Evolutionary conservation across 202 grass and related monocot genomes (phyloP).

Genomic region (Miscanthus sacchariflorus): DNA sequence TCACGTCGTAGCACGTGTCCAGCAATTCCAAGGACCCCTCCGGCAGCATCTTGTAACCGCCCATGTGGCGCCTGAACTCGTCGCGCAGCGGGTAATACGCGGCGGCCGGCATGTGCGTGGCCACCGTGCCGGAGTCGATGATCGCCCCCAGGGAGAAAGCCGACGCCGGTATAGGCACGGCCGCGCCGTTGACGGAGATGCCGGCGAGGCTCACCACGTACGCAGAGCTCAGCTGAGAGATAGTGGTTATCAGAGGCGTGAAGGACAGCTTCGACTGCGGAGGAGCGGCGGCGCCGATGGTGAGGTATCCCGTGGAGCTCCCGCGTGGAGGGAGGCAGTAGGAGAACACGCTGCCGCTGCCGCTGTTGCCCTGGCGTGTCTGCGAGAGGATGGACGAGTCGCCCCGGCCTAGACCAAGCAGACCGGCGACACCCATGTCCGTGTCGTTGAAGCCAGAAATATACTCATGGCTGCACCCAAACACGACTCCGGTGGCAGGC

Average conservation of each 20-base stretch:
- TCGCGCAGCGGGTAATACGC: slow-evolving; percentile 28
- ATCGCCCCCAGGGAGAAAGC: neutral
- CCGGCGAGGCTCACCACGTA: slow-evolving; percentile 33
- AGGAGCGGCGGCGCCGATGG: neutral
- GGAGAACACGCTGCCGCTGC: slow-evolving; percentile 1
- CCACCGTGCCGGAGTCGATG: slow-evolving; percentile 49
- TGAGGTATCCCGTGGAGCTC: slow-evolving; percentile 39
- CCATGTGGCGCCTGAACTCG: slow-evolving; percentile 29
- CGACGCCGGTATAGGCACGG: neutral
- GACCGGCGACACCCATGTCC: neutral
- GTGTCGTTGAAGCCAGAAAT: neutral
- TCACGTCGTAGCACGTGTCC: slow-evolving; percentile 68
- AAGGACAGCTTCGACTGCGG: neutral
- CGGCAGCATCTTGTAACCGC: slow-evolving; percentile 8
- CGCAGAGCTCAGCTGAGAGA: neutral
- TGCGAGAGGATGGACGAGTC: slow-evolving; percentile 37
- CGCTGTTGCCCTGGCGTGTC: neutral
- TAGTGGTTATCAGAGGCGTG: neutral
- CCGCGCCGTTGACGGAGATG: slow-evolving; percentile 16
- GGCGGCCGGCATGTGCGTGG: neutral
- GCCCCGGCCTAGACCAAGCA: slow-evolving; percentile 44
- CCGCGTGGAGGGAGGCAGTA: slow-evolving; percentile 48
- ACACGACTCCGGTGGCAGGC: neutral
- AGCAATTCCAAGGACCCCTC: neutral
- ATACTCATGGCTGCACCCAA: slow-evolving; percentile 25